Conservation (phyloP, 768 basidiomycete species). For the Suillus discolor region DNA sequence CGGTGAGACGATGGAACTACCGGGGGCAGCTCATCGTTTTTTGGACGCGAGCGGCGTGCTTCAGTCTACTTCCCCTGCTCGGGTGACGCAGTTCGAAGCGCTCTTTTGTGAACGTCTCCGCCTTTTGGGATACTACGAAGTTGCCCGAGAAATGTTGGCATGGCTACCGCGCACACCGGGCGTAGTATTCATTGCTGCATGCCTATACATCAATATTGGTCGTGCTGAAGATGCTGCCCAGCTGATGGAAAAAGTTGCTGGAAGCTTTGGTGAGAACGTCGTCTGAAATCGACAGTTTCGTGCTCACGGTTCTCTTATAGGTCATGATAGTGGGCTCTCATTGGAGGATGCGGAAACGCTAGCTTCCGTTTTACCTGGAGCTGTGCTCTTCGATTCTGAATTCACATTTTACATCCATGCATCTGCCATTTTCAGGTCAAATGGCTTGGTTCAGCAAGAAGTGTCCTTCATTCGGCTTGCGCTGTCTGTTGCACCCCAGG, state of each 20-base stretch:
- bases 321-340: conserved; percentile 50
- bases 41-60: conserved; percentile 68
- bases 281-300: conserved; percentile 12
- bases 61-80: conserved; percentile 66
- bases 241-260: conserved; percentile 73
- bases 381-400: conserved; percentile 57
- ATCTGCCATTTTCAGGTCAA: conserved; percentile 71
- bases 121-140: conserved; percentile 59
- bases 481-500: conserved; percentile 63
- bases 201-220: conserved; percentile 66
- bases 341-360: conserved; percentile 68
- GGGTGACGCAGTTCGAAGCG: conserved; percentile 69
- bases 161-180: conserved; percentile 83
- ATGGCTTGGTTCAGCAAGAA: conserved; percentile 57
- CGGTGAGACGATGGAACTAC: conserved; percentile 50
- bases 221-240: conserved; percentile 73
- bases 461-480: conserved; percentile 79
- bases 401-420: conserved; percentile 80
- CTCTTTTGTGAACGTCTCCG: conserved; percentile 73
- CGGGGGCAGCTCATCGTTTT: conserved; percentile 68
- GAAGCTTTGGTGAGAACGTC: conserved; percentile 64
- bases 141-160: conserved; percentile 64
- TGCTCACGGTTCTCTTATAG: conserved; percentile 28
- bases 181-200: conserved; percentile 70
- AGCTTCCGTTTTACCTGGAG: conserved; percentile 58